phyloP scores from a whole-genome alignment of 225 moss, liverwort and hornwort genomes.

The Ulota crispa region DNA sequence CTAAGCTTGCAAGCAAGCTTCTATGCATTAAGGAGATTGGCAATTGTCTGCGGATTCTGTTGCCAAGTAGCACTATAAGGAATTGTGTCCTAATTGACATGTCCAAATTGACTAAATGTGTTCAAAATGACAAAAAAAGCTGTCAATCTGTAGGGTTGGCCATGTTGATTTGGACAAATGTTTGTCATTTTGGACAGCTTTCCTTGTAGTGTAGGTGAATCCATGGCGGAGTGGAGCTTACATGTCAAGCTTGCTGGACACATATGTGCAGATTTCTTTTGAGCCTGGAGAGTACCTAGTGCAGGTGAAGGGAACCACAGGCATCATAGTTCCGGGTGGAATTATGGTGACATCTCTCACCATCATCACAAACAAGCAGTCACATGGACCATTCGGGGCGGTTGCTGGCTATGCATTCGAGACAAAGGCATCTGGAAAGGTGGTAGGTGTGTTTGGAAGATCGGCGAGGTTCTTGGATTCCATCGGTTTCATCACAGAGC shows the following conservation, averaged over 20 bases:
- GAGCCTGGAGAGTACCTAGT: neutral
- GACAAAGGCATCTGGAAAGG: neutral
- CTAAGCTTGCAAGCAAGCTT: neutral
- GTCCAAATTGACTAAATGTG: too few species aligned
- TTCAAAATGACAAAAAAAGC: too few species aligned
- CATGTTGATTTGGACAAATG: too few species aligned
- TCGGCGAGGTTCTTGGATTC: neutral
- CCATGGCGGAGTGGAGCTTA: neutral
- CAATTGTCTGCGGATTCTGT: neutral
- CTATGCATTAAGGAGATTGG: neutral
- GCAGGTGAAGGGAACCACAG: slow-evolving; percentile 10
- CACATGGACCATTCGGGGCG: neutral
- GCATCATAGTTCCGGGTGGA: neutral
- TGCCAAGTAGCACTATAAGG: too few species aligned
- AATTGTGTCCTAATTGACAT: too few species aligned
- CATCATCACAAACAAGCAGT: slow-evolving; percentile 4
- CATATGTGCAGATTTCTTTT: neutral
- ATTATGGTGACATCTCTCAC: slow-evolving; percentile 13
- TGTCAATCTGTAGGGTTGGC: too few species aligned
- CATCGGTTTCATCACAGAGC: neutral
- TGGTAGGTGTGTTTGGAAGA: neutral
- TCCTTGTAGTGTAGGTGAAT: too few species aligned
- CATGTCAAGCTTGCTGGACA: neutral
- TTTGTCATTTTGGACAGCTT: too few species aligned
- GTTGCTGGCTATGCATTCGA: neutral